Conservation (phyloP, 805 yeast genomes). For the Blastobotrys robertii region DNA sequence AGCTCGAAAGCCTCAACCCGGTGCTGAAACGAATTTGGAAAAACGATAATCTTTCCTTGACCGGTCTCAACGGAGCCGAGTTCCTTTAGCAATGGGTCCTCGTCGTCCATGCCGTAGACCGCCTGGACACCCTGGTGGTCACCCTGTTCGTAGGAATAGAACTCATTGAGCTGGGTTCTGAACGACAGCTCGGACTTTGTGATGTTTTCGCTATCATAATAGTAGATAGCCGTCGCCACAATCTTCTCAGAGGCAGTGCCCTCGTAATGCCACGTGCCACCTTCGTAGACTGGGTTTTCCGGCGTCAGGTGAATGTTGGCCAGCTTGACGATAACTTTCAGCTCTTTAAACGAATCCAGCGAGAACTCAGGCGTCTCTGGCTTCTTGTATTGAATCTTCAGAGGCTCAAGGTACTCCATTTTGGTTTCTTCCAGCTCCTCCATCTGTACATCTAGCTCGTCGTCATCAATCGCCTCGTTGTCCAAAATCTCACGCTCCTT, state of each 20-base stretch:
- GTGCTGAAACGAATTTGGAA: constrained; percentile 34
- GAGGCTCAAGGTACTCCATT: no score
- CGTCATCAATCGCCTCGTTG: constrained; percentile 1
- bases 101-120: constrained; percentile 28
- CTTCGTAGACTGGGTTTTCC: constrained; percentile 30
- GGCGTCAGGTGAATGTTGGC: constrained; percentile 36
- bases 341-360: constrained; percentile 4
- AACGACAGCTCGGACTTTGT: constrained; percentile 29
- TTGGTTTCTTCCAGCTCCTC: constrained; percentile 1
- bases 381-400: no score
- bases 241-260: constrained; percentile 35
- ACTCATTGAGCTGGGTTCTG: constrained; percentile 14
- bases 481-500: background rate
- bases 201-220: constrained; percentile 33
- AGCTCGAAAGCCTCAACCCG: constrained; percentile 33
- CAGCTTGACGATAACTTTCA: constrained; percentile 33
- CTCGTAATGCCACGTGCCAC: constrained; percentile 38
- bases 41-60: constrained; percentile 27
- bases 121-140: constrained; percentile 23
- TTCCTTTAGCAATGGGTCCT: constrained; percentile 18
- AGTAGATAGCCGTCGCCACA: constrained; percentile 34
- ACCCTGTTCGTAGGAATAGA: constrained; percentile 26
- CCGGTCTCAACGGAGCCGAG: constrained; percentile 25
- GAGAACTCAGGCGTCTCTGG: background rate
- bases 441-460: background rate